Conservation (phyloP, 805 yeast genomes). For the Candida vartiovaarae region DNA sequence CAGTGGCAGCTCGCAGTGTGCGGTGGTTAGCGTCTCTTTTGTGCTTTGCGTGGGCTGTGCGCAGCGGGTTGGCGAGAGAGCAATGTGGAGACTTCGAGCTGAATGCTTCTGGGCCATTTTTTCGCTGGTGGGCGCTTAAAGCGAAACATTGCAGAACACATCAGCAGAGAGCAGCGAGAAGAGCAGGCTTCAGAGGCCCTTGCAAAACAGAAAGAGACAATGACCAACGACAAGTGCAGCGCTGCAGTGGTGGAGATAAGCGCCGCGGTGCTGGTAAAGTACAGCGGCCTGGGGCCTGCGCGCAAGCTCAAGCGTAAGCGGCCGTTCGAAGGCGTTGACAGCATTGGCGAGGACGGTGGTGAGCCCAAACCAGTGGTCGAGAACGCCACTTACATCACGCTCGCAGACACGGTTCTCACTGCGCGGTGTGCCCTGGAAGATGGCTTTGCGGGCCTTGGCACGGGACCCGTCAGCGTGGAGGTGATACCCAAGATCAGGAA, state of each 20-base stretch:
- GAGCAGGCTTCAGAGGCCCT: too few relatives aligned
- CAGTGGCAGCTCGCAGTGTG: too few relatives aligned
- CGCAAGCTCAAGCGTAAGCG: neutral
- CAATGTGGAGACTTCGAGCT: too few relatives aligned
- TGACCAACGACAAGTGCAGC: neutral
- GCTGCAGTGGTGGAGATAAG: neutral
- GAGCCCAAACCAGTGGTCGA: neutral
- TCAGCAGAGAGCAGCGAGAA: too few relatives aligned
- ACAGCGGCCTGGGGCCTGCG: constrained; percentile 1
- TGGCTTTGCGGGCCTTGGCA: neutral
- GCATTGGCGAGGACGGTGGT: neutral
- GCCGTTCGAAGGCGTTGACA: neutral
- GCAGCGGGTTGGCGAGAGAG: too few relatives aligned
- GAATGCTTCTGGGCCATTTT: too few relatives aligned
- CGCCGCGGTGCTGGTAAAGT: neutral
- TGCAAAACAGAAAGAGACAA: too few relatives aligned
- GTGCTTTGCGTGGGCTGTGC: too few relatives aligned
- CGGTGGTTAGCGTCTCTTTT: too few relatives aligned
- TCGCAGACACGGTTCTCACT: constrained; percentile 1
- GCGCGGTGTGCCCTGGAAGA: constrained; percentile 1
- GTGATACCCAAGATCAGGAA: neutral
- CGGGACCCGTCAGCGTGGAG: neutral
- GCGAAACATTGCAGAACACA: too few relatives aligned
- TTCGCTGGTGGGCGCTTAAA: too few relatives aligned
- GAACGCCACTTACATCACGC: constrained; percentile 3